Conservation (phyloP, 1,284 basidiomycete species). For the Testicularia cyperi region DNA sequence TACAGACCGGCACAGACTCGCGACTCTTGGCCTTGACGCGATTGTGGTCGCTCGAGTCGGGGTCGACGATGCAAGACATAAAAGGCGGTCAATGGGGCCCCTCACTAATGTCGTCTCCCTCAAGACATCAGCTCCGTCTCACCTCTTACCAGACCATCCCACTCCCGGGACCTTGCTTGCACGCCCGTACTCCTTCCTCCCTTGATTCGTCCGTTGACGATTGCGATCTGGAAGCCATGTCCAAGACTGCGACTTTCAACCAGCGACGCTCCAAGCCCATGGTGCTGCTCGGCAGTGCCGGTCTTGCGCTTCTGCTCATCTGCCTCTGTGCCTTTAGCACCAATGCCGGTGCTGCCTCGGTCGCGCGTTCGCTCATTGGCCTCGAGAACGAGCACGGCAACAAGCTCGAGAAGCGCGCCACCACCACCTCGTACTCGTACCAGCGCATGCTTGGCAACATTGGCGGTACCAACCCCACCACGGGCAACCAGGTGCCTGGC, state of each 20-base stretch:
- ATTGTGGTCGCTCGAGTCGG: too few species aligned
- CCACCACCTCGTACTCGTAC: constrained; percentile 25
- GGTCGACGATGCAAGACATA: too few species aligned
- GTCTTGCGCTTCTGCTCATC: constrained; percentile 31
- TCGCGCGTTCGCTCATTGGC: constrained; percentile 22
- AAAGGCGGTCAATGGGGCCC: too few species aligned
- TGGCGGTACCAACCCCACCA: constrained; percentile 29
- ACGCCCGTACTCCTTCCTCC: too few species aligned
- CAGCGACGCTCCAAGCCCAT: constrained; percentile 14
- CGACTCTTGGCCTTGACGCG: too few species aligned
- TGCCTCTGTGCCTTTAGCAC: constrained; percentile 31
- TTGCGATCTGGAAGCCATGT: constrained; percentile 28
- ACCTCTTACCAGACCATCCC: too few species aligned
- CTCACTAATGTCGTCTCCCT: too few species aligned
- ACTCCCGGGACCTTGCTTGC: too few species aligned
- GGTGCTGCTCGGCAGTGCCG: constrained; percentile 29
- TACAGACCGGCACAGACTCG: too few species aligned
- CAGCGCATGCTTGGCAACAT: constrained; percentile 43
- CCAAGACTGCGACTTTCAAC: neutral
- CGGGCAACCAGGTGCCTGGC: constrained; percentile 30
- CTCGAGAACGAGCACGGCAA: constrained; percentile 1
- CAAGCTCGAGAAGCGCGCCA: constrained; percentile 11
- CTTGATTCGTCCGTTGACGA: too few species aligned
- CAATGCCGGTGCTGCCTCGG: constrained; percentile 22
- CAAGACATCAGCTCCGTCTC: too few species aligned